A percentile compares a stretch with the other conserved stretches of the same genome.
Conservation (phyloP, 2,329 filamentous ascomycete species). For the Phialophora tarda region DNA sequence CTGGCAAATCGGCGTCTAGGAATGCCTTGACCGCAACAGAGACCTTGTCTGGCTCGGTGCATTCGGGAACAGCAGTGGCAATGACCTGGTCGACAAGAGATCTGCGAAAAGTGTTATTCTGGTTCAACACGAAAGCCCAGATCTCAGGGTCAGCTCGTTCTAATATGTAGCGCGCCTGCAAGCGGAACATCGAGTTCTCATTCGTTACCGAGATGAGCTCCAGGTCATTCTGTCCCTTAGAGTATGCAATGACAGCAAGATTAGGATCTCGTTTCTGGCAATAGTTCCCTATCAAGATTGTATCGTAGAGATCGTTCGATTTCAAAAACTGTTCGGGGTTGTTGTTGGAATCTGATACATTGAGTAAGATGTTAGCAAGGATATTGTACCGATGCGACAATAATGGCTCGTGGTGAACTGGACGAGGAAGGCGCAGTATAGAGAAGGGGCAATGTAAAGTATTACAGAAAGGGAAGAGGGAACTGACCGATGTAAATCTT, state of each 20-base stretch:
- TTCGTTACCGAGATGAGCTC: constrained; percentile 98
- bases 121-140: constrained; percentile 60
- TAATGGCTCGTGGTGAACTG: background rate
- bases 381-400: background rate
- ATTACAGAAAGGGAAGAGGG: background rate
- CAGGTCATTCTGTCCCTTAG: constrained; percentile 95
- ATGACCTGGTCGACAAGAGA: constrained; percentile 96
- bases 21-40: constrained; percentile 93
- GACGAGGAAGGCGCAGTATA: no score
- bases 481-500: constrained; percentile 84
- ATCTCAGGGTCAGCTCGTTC: constrained; percentile 88
- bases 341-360: constrained; percentile 80
- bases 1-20: constrained; percentile 85
- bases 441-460: no score
- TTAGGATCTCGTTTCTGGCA: constrained; percentile 98
- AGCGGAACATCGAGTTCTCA: constrained; percentile 99
- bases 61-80: constrained; percentile 91
- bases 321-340: constrained; percentile 97
- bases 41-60: constrained; percentile 90
- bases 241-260: constrained; percentile 90
- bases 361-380: constrained; percentile 1
- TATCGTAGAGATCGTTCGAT: constrained; percentile 85
- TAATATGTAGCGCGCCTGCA: constrained; percentile 93
- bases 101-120: constrained; percentile 44
- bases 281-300: constrained; percentile 33